These are phyloP conservation scores for Lactarius trivialis DNA, from an alignment of 768 basidiomycete species.

Conservation along the genomic window DNA sequence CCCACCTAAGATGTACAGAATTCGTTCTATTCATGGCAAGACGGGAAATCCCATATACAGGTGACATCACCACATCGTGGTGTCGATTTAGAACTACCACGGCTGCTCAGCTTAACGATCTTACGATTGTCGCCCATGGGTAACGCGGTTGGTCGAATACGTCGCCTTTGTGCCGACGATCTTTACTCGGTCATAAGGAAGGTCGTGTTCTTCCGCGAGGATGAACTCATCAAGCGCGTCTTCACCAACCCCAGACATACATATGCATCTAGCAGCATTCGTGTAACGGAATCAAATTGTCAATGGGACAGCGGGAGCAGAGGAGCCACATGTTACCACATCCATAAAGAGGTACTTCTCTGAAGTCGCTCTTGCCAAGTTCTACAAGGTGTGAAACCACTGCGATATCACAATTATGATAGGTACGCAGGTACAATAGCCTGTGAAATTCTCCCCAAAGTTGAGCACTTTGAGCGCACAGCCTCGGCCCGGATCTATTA, in stretches of 20 bases:
- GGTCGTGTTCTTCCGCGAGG: too few relatives aligned
- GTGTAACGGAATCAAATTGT: neutral
- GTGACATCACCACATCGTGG: constrained; percentile 19
- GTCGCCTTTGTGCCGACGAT: too few relatives aligned
- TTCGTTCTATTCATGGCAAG: neutral
- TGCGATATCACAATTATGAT: constrained; percentile 9
- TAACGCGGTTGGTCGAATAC: neutral
- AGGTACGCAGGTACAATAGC: neutral
- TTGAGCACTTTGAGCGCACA: neutral
- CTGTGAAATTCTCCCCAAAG: neutral
- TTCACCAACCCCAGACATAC: neutral
- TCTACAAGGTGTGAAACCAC: neutral
- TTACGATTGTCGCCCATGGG: too few relatives aligned
- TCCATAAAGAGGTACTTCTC: constrained; percentile 6
- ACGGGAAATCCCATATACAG: neutral
- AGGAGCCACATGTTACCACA: neutral
- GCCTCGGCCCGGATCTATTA: neutral
- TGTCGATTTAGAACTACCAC: neutral
- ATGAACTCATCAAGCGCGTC: too few relatives aligned
- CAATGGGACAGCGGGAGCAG: neutral
- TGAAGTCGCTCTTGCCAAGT: neutral
- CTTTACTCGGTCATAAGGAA: too few relatives aligned
- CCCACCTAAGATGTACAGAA: neutral
- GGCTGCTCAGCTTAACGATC: neutral
- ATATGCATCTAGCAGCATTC: neutral